Base-by-base conservation (phyloP, 345 rosid species). In the Hibiscus mutabilis region DNA sequence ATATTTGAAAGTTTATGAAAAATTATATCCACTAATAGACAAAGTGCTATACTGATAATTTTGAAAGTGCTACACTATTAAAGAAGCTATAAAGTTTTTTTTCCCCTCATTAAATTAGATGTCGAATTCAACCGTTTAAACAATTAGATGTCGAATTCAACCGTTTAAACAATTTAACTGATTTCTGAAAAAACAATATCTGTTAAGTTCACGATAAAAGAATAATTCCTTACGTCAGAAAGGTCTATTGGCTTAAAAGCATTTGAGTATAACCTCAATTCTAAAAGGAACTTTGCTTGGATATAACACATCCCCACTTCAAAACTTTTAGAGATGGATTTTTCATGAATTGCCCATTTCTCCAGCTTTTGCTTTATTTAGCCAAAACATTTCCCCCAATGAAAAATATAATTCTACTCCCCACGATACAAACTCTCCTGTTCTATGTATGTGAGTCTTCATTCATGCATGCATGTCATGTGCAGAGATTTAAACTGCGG, bases 371-470 rank as follows among this genome's bases (percentile, higher is more conserved):
- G 60, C 31, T 57, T 57, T 57, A 11, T 57, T 57, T 57, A 12
- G 31, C 61, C 61, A 58, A 58, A 24, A 58, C 33, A 24, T 58
- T 24, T 25, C 16, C 18, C 31, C n/a, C 33, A 58, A 58, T 14
- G 13, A 24, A 58, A 58, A 58, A 24, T 24, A 24, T 33, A 33
- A 57, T 57, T 22, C 6, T 57, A 57, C 60, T 56, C 60, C 60
- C 31, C 60, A 22, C 7, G 22, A 22, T 13, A 24, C 73, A 75
- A 59, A 68, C 73, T 78, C 60, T 15, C 31, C 5, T 5, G 9
- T 3, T 57, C 12, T 24, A 57, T 22, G 60, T 57, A 57, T 57
- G 60, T 56, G 60, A 21, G 31, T 2, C 24, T 19, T 18, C 13
- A 53, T 2, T 55, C 27, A 55, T 21, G 59, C 59, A 21, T 52